Conservation (phyloP, 805 yeast genomes). For the Myxozyma kluyveri region DNA sequence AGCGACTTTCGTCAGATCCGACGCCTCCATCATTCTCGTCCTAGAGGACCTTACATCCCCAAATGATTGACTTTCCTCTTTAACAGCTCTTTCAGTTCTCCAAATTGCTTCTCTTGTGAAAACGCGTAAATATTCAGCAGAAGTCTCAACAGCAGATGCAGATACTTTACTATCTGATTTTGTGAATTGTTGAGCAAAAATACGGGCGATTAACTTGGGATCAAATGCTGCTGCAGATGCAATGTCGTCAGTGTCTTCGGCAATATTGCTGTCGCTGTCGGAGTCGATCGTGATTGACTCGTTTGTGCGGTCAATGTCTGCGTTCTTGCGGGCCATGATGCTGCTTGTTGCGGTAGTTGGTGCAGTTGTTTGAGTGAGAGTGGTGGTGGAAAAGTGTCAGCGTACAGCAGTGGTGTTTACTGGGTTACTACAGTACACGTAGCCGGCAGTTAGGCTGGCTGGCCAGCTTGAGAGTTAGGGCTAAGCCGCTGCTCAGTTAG, state of each 20-base stretch:
- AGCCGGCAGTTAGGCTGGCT: neutral
- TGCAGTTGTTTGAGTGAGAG: no score
- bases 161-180: conserved; percentile 31
- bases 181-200: conserved; percentile 30
- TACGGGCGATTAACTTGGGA: conserved; percentile 28
- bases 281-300: neutral
- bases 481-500: no score
- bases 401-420: no score
- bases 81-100: conserved; percentile 33
- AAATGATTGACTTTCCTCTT: neutral
- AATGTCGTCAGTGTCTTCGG: neutral
- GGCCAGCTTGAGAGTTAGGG: neutral
- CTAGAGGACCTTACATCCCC: neutral
- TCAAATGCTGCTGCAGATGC: conserved; percentile 13
- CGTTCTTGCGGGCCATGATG: no score
- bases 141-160: conserved; percentile 30
- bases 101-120: conserved; percentile 51
- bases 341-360: no score
- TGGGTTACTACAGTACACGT: no score
- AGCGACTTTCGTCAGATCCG: conserved; percentile 46
- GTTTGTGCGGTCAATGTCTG: no score
- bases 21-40: conserved; percentile 40
- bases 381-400: no score
- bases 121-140: conserved; percentile 47
- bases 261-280: neutral